Evolutionary conservation across 352 stramenopile species (phyloP).

Genomic region (Phytopythium litorale): DNA sequence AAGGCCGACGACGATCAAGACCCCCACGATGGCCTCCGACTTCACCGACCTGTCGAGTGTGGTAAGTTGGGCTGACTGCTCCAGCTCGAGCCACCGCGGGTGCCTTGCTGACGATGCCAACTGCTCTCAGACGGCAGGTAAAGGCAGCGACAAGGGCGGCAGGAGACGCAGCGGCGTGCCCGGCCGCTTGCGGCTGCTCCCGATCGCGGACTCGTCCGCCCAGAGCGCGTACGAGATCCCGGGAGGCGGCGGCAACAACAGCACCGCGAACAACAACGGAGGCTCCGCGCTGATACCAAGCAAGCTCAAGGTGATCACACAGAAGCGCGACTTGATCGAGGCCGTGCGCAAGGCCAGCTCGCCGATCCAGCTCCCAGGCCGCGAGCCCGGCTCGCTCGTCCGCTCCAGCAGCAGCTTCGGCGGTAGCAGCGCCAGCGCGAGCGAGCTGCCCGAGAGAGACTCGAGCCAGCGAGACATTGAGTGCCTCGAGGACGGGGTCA

Average conservation of each 20-base stretch:
- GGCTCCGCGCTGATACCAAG: conserved; percentile 11
- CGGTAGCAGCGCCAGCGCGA: conserved; percentile 2
- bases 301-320: conserved; percentile 73
- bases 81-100: too few relatives aligned
- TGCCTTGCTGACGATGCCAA: neutral
- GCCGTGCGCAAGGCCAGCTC: conserved; percentile 72
- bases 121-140: conserved; percentile 15
- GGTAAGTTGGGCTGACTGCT: conserved; percentile 1
- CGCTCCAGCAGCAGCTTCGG: conserved; percentile 1
- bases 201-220: conserved; percentile 30
- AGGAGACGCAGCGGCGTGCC: conserved; percentile 48
- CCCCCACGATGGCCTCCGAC: conserved; percentile 27
- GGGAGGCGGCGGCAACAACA: conserved; percentile 19
- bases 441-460: conserved; percentile 27
- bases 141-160: conserved; percentile 27
- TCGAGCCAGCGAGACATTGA: conserved; percentile 57
- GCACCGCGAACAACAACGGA: conserved; percentile 22
- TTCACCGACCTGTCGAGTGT: conserved; percentile 62
- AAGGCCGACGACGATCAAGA: neutral
- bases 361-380: conserved; percentile 48
- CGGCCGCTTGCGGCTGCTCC: conserved; percentile 44
- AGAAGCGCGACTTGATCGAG: conserved; percentile 73
- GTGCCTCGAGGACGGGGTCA: conserved; percentile 64
- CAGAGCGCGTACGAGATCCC: conserved; percentile 23
- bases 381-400: conserved; percentile 12